These are phyloP conservation scores for Candida ortonii DNA, from an alignment of 805 yeast species.

Conservation along the genomic window DNA sequence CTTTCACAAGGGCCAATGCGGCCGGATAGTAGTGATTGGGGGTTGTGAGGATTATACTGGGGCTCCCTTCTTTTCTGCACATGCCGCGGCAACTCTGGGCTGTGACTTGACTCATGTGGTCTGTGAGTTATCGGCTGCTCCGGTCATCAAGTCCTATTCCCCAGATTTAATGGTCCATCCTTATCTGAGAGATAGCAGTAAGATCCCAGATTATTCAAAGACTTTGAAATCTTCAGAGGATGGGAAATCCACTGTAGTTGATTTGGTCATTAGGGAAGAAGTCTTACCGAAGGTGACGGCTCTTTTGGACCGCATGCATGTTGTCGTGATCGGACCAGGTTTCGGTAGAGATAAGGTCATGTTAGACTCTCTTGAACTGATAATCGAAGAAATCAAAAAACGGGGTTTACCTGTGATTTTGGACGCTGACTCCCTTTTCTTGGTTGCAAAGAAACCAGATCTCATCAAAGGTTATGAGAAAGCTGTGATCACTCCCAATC, in stretches of 20 bases:
- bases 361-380: slow-evolving; percentile 55
- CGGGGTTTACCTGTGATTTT: slow-evolving; percentile 68
- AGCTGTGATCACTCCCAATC: slow-evolving; percentile 85
- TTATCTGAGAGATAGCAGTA: slow-evolving; percentile 54
- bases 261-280: slow-evolving; percentile 38
- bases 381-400: slow-evolving; percentile 55
- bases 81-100: slow-evolving; percentile 80
- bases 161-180: slow-evolving; percentile 98
- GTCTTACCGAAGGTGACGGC: slow-evolving; percentile 55
- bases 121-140: slow-evolving; percentile 78
- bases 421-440: slow-evolving; percentile 86
- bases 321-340: slow-evolving; percentile 90
- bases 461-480: slow-evolving; percentile 52
- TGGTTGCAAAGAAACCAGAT: slow-evolving; percentile 57
- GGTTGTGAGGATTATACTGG: slow-evolving; percentile 97
- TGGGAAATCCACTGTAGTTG: no score
- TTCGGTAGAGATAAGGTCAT: slow-evolving; percentile 77
- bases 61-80: slow-evolving; percentile 89
- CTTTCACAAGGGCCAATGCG: slow-evolving; percentile 90
- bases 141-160: slow-evolving; percentile 79
- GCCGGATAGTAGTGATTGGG: slow-evolving; percentile 82
- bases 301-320: slow-evolving; percentile 67
- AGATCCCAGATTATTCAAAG: slow-evolving; percentile 15
- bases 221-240: neutral
- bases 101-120: slow-evolving; percentile 86